Evolutionary conservation across 805 yeast species (phyloP).

Genomic region (Candida odintsovae): DNA sequence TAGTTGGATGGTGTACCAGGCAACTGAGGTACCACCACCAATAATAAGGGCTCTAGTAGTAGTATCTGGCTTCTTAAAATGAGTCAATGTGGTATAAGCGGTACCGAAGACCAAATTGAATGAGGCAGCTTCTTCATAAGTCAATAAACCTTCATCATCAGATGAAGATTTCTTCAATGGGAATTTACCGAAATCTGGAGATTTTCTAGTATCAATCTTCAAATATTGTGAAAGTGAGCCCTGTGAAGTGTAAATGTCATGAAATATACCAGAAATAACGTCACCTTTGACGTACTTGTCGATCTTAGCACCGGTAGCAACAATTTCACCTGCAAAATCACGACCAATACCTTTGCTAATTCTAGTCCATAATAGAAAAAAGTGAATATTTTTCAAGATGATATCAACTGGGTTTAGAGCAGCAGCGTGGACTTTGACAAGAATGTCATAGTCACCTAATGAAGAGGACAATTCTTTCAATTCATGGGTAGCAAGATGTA

Average conservation of each 20-base stretch:
- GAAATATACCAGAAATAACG: conserved; percentile 39
- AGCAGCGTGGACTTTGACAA: conserved; percentile 42
- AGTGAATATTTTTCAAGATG: conserved; percentile 31
- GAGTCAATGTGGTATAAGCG: conserved; percentile 38
- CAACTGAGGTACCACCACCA: conserved; percentile 75
- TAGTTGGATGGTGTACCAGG: conserved; percentile 49
- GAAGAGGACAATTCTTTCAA: conserved; percentile 24
- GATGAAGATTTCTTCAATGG: conserved; percentile 21
- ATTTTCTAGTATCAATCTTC: conserved; percentile 31
- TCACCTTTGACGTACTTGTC: conserved; percentile 44
- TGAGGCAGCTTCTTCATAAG: conserved; percentile 50
- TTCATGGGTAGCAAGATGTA: conserved; percentile 7
- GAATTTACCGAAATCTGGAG: conserved; percentile 29
- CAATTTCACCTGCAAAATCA: conserved; percentile 51
- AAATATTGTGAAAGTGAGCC: conserved; percentile 47
- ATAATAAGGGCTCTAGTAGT: conserved; percentile 50
- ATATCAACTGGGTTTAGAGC: conserved; percentile 57
- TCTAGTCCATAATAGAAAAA: conserved; percentile 24
- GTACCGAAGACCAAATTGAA: conserved; percentile 62
- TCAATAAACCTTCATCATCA: conserved; percentile 24
- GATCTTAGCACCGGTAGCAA: conserved; percentile 41
- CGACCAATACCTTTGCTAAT: conserved; percentile 37
- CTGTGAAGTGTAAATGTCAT: conserved; percentile 17
- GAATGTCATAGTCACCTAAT: conserved; percentile 33
- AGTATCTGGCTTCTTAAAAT: conserved; percentile 32